Conservation (phyloP, 2,329 filamentous ascomycete species). For the Pyrenophora tritici-repentis region DNA sequence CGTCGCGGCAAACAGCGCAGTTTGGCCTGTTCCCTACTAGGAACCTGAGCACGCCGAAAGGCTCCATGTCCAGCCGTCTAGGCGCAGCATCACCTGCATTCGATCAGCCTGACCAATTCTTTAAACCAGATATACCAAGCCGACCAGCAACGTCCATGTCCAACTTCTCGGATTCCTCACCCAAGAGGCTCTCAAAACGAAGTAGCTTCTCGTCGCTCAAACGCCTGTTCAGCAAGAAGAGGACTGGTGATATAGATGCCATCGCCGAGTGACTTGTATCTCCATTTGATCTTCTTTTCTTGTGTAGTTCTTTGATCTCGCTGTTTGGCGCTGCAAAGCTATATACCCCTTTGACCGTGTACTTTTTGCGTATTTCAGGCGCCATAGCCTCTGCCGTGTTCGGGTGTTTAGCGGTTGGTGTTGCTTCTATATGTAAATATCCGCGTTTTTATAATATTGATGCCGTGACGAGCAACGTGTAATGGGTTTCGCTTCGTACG, state of each 20-base stretch:
- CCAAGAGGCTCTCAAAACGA: slow-evolving; percentile 37
- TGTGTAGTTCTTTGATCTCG: slow-evolving; percentile 27
- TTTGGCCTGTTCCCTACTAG: slow-evolving; percentile 45
- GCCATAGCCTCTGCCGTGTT: slow-evolving; percentile 3
- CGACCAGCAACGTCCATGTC: slow-evolving; percentile 41
- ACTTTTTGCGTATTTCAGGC: slow-evolving; percentile 13
- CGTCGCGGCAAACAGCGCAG: slow-evolving; percentile 39
- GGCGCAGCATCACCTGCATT: slow-evolving; percentile 34
- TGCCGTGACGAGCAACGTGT: slow-evolving; percentile 27
- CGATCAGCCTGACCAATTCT: slow-evolving; percentile 12
- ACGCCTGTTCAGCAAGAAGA: slow-evolving; percentile 45
- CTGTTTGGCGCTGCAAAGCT: slow-evolving; percentile 34
- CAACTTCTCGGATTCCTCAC: slow-evolving; percentile 25
- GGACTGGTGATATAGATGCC: slow-evolving; percentile 37
- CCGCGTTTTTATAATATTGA: slow-evolving; percentile 21
- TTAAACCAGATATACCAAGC: slow-evolving; percentile 25
- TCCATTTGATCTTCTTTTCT: slow-evolving; percentile 9
- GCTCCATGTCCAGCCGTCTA: slow-evolving; percentile 36
- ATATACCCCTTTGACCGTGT: slow-evolving; percentile 39
- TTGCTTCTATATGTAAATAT: slow-evolving; percentile 20
- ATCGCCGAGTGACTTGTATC: slow-evolving; percentile 38
- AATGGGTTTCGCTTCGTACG: slow-evolving; percentile 9
- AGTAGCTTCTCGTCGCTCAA: slow-evolving; percentile 44
- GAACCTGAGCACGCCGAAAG: slow-evolving; percentile 38
- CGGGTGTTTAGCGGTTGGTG: not conserved